Percentiles rank a stretch among this genome's conserved stretches.
phyloP scores from a whole-genome alignment of 23 red algal genomes.

The Cyanidiococcus yangmingshanensis region DNA sequence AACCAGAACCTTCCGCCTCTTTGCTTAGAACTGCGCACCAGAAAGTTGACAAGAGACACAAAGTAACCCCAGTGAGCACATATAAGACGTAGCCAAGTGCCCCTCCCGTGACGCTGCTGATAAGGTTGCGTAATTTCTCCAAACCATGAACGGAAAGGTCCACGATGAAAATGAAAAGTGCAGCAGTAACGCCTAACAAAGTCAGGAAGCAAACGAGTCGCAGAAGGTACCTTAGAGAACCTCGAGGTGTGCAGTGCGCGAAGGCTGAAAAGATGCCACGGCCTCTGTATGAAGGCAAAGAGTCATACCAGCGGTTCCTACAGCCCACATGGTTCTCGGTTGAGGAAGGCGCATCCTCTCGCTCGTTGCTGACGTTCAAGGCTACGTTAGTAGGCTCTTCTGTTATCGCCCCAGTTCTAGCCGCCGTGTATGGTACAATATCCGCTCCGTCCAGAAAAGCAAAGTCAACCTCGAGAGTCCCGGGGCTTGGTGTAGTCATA shows the following conservation, averaged over 20 bases:
- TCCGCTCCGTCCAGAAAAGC: not conserved
- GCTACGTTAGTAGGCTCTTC: not conserved
- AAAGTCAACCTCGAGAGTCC: not conserved
- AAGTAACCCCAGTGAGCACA: slow-evolving; percentile 40
- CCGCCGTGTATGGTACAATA: not conserved
- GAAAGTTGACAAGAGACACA: slow-evolving; percentile 78
- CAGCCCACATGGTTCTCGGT: too few species aligned
- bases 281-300: too few species aligned
- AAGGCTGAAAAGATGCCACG: not conserved
- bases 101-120: slow-evolving; percentile 16
- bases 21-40: slow-evolving; percentile 51
- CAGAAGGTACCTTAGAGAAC: slow-evolving; percentile 19
- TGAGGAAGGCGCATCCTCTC: too few species aligned
- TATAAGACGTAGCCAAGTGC: slow-evolving; percentile 47
- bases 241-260: not conserved
- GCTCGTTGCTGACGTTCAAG: too few species aligned
- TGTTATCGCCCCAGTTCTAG: not conserved
- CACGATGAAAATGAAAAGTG: slow-evolving; percentile 77
- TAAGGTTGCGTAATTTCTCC: slow-evolving; percentile 32
- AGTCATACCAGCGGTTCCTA: too few species aligned
- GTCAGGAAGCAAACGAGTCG: slow-evolving; percentile 62
- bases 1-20: slow-evolving; percentile 90
- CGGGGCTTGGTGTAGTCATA: not conserved
- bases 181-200: slow-evolving; percentile 77
- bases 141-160: slow-evolving; percentile 73